Base-by-base conservation (phyloP, 169 alveolate genomes). In the Babesia ovata region DNA sequence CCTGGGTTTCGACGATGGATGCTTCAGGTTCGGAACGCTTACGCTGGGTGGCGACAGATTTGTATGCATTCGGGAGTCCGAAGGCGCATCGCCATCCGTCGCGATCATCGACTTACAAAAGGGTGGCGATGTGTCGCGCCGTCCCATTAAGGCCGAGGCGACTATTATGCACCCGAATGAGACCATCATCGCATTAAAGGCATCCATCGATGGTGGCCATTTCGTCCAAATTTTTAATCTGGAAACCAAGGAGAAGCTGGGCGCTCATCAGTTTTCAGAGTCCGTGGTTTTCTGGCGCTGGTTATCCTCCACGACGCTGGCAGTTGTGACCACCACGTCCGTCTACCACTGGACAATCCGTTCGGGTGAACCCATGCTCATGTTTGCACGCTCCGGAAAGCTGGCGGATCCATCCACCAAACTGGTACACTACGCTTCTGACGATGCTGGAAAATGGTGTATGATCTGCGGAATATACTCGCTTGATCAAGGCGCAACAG, bases 61-160 rank as follows among this genome's bases (percentile, higher is more conserved):
- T 87, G 93, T 95, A 58, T 92, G 97, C 58, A 91, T 95, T 6
- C 91, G 89, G 82, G 99, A 96, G 52, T 92, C 92, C 44, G 96
- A 94, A 75, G 91, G 86, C 19, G 92, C 94, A 17, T 79, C 92
- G 19, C 92, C 86, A 56, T 65, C 82, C 16, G 93, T 96, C 11
- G 93, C 94, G 12, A 91, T 92, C 14, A 83, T 96, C 63, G 97
- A 96, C 70, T 72, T 95, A 46, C 86, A 86, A 70, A 91, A 93
- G 53, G 91, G 91, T 86, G 77, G 83, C 36, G 61, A 70, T 17
- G 88, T 91, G 28, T 88, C 95, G 45, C 93, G 99, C 70, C 95
- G 95, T 81, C 97, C 98, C 67, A 96, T 95, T 93, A 97, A 95
- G 91, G 99, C 99, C 44, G 99, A 97, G 57, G 93, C 97, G 16